Evolutionary conservation across 2,329 filamentous ascomycete genomes (phyloP).

Genomic region (Apiospora kogelbergensis): DNA sequence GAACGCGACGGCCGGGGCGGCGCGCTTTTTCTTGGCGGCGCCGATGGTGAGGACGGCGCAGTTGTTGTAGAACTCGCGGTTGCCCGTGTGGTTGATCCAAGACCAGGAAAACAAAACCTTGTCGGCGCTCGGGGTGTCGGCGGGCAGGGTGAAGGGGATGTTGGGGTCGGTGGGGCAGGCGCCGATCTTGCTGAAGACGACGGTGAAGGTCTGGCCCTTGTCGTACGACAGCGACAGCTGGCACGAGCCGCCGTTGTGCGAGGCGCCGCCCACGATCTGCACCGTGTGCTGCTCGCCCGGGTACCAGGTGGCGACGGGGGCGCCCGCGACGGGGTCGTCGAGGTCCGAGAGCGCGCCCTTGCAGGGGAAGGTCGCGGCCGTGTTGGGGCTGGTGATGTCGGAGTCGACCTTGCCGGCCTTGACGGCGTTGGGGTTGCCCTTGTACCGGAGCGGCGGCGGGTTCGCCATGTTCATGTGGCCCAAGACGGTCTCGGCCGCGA

Average conservation of each 20-base stretch:
- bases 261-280: constrained; percentile 60
- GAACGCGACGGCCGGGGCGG: constrained; percentile 41
- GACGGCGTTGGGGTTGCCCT: constrained; percentile 50
- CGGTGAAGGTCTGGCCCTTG: constrained; percentile 67
- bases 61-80: constrained; percentile 87
- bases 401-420: constrained; percentile 63
- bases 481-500: constrained; percentile 35
- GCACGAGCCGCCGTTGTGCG: constrained; percentile 72
- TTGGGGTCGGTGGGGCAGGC: constrained; percentile 43
- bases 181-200: constrained; percentile 41
- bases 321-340: constrained; percentile 44
- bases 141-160: constrained; percentile 67
- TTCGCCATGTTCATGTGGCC: constrained; percentile 55
- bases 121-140: constrained; percentile 53
- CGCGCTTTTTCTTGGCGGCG: constrained; percentile 30
- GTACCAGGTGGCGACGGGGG: constrained; percentile 51
- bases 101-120: constrained; percentile 73
- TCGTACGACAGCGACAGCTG: constrained; percentile 76
- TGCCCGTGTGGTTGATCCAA: constrained; percentile 75
- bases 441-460: constrained; percentile 54
- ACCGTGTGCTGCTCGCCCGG: constrained; percentile 64
- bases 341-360: constrained; percentile 60
- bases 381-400: constrained; percentile 66
- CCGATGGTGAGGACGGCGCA: constrained; percentile 68
- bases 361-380: constrained; percentile 70